Evolutionary conservation across 2,329 filamentous ascomycete genomes (phyloP).

Genomic region (Metarhizium brunneum): DNA sequence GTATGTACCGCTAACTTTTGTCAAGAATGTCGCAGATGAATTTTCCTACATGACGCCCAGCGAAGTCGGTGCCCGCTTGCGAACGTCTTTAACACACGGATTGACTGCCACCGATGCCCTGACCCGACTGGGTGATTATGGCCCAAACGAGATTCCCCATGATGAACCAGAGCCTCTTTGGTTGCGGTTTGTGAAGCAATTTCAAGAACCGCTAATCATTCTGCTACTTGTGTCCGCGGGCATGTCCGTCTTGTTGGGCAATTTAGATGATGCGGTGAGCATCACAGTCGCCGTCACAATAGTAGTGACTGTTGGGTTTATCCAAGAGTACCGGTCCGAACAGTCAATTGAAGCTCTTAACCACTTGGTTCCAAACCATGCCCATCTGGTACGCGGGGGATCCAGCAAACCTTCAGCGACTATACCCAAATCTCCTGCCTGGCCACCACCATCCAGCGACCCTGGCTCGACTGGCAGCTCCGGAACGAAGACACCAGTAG

Average conservation of each 20-base stretch:
- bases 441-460: constrained; percentile 36
- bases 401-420: constrained; percentile 22
- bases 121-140: constrained; percentile 68
- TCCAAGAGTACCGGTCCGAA: constrained; percentile 95
- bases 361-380: constrained; percentile 88
- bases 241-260: constrained; percentile 83
- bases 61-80: constrained; percentile 67
- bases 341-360: constrained; percentile 94
- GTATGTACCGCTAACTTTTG: constrained; percentile 8
- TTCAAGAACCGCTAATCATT: constrained; percentile 89
- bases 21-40: constrained; percentile 46
- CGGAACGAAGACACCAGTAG: constrained; percentile 50
- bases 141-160: constrained; percentile 89
- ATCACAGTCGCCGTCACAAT: constrained; percentile 96
- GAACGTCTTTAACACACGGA: constrained; percentile 76
- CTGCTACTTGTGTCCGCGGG: constrained; percentile 83
- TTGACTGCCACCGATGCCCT: constrained; percentile 75
- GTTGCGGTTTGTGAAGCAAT: constrained; percentile 92
- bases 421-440: constrained; percentile 29
- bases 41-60: constrained; percentile 61
- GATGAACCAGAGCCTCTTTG: constrained; percentile 90
- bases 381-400: constrained; percentile 74
- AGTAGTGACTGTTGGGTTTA: constrained; percentile 89
- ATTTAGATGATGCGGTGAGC: constrained; percentile 89
- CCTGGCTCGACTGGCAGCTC: constrained; percentile 31